Percentiles rank a stretch among this genome's conserved stretches.
phyloP scores from a whole-genome alignment of 345 rosid genomes.

The Ceriops zippeliana region DNA sequence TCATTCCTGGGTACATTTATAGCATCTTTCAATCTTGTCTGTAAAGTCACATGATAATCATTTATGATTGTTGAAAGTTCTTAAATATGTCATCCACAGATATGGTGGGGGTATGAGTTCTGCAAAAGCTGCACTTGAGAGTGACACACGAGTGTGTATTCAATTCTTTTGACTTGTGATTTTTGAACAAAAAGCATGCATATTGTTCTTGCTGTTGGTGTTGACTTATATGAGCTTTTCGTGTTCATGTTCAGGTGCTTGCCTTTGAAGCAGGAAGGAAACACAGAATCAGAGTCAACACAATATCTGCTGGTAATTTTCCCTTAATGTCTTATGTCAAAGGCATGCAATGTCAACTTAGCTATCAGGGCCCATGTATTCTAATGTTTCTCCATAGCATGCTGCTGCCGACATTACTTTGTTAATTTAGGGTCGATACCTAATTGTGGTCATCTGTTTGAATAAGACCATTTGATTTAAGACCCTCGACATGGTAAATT shows the following conservation, averaged over 20 bases:
- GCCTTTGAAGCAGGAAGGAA: slow-evolving; percentile 80
- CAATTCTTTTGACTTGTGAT: slow-evolving; percentile 1
- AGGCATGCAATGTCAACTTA: not conserved
- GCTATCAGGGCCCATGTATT: not conserved
- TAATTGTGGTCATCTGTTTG: not conserved
- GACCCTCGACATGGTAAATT: too few species aligned
- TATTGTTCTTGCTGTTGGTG: not conserved
- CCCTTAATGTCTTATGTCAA: not conserved
- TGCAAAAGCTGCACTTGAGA: slow-evolving; percentile 94
- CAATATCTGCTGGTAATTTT: slow-evolving; percentile 61
- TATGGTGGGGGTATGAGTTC: slow-evolving; percentile 99
- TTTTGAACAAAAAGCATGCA: not conserved
- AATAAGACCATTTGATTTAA: not conserved
- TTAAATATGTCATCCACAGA: slow-evolving; percentile 33
- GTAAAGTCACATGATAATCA: not conserved
- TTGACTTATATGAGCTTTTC: slow-evolving; percentile 7
- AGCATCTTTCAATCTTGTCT: not conserved
- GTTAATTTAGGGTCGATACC: too few species aligned
- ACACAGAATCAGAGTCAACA: slow-evolving; percentile 59
- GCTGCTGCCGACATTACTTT: not conserved
- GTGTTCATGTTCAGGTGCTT: slow-evolving; percentile 42
- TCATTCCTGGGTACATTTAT: slow-evolving; percentile 76
- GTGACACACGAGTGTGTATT: slow-evolving; percentile 70
- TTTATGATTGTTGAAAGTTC: slow-evolving; percentile 4
- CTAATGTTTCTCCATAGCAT: not conserved